phyloP scores from a whole-genome alignment of 75 land plant genomes.

The Larix kaempferi region DNA sequence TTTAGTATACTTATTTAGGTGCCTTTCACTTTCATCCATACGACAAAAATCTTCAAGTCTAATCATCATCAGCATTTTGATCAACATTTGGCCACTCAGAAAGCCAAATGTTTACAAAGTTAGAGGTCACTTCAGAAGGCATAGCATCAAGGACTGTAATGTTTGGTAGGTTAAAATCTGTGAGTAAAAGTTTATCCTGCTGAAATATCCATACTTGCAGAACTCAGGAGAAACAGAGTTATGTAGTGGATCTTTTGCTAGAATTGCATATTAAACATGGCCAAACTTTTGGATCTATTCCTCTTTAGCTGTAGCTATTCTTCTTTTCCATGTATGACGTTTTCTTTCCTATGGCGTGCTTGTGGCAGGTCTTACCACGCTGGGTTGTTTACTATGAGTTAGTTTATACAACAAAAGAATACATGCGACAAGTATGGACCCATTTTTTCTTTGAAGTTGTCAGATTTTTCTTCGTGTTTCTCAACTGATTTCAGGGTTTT shows the following conservation, averaged over 20 bases:
- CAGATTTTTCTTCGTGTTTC: background rate
- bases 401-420: conserved; percentile 91
- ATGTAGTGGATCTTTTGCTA: too few species aligned
- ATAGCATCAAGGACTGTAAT: too few species aligned
- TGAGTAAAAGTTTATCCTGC: too few species aligned
- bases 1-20: too few species aligned
- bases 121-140: too few species aligned
- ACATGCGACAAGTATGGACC: conserved; percentile 86
- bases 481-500: background rate
- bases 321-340: background rate
- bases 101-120: too few species aligned
- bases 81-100: too few species aligned
- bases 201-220: background rate
- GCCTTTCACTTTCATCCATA: too few species aligned
- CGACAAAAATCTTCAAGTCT: too few species aligned
- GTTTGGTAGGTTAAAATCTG: too few species aligned
- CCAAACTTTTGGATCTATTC: background rate
- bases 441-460: background rate
- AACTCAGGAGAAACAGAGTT: background rate
- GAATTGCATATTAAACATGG: background rate
- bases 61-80: too few species aligned
- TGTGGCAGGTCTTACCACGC: conserved; percentile 66
- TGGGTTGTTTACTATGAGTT: conserved; percentile 96
- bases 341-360: conserved; percentile 13
- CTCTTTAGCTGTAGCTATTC: too few species aligned